Evolutionary conservation across 2,329 filamentous ascomycete species (phyloP), one percentile per base, ranked within the genome.

Genomic region (Lachnellula hyalina): DNA sequence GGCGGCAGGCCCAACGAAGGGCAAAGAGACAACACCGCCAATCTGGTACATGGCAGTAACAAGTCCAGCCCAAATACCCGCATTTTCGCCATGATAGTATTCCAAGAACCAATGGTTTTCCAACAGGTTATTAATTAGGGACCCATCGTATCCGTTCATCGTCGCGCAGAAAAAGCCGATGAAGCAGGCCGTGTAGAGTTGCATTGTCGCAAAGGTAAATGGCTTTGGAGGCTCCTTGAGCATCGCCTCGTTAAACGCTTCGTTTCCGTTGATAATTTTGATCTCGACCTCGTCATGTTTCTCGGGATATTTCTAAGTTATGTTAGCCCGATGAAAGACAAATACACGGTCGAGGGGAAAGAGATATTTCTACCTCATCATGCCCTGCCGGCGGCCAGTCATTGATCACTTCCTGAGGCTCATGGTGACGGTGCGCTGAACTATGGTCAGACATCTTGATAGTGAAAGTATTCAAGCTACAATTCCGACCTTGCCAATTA

Each of bases 171-270:
- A 74, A 65, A 77, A 78, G 42, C 74, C 75, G 46, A 78, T 61
- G 55, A 77, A 62, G 55, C 74, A 78, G 62, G 74, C 74, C 51
- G 61, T 58, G 57, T 78, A 78, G 58, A 77, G 66, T 60, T 75
- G 59, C 54, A 74, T 50, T 45, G 75, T 73, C 38, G 67, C 57
- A 35, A 57, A 66, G 34, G 72, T 73, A 65, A 71, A 77, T 45
- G 74, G 68, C 36, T 61, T 68, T 23, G 76, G 74, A 8, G 77
- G 75, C 63, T 82, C 80, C 68, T 77, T 76, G 63, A 79, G 64
- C 67, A 77, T 72, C 21, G 81, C 80, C 67, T 82, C 76, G 60
- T 77, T 75, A 68, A 76, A 81, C 49, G 78, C 77, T 60, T 79
- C 77, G 60, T 75, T 76, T 57, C 80, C 80, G 23, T 65, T 71